Conservation (phyloP, 805 yeast species). For the Tetrapisispora pingtungensis region DNA sequence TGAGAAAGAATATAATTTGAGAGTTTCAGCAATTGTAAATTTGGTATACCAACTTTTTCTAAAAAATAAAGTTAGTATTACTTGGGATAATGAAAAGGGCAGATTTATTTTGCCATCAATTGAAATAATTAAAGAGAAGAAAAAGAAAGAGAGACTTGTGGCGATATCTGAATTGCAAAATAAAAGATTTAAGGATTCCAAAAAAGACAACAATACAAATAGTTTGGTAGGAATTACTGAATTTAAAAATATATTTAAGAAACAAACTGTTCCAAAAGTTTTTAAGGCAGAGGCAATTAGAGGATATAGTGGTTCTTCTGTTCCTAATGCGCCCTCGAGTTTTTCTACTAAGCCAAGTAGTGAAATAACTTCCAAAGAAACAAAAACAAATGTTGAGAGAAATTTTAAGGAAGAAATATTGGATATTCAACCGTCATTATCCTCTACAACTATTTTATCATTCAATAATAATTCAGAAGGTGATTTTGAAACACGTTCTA, state of each 20-base stretch:
- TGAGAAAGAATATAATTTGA: conserved; percentile 7
- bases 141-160: background rate
- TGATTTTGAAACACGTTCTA: background rate
- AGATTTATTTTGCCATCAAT: background rate
- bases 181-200: background rate
- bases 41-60: conserved; percentile 12
- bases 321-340: conserved; percentile 23
- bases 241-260: conserved; percentile 7
- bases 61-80: conserved; percentile 13
- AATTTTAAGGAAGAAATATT: background rate
- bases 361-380: conserved; percentile 4
- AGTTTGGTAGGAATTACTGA: conserved; percentile 5
- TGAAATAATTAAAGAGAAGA: background rate
- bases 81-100: conserved; percentile 8
- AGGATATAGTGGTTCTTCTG: conserved; percentile 29
- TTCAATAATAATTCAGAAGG: background rate
- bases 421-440: too few species aligned
- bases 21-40: conserved; percentile 11
- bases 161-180: background rate
- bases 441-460: too few species aligned
- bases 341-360: conserved; percentile 21
- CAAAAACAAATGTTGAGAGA: background rate
- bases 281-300: conserved; percentile 1
- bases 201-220: background rate
- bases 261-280: background rate